A percentile compares a stretch with the other conserved stretches of the same genome.
Evolutionary conservation across 2,329 filamentous ascomycete species (phyloP).

Genomic region (Colletotrichum incanum): DNA sequence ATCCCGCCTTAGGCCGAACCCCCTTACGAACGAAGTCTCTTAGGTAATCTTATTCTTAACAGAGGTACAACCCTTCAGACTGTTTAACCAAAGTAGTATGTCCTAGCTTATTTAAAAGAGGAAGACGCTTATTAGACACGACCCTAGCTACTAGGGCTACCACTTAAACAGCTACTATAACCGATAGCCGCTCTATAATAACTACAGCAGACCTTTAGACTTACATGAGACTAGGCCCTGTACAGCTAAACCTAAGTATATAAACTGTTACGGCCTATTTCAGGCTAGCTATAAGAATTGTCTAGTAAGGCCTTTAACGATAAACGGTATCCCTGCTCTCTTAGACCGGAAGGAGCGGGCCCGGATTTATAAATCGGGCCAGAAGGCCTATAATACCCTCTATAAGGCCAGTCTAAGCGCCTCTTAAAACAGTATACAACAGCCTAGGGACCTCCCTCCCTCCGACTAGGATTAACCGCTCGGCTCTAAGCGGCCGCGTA

Average conservation of each 20-base stretch:
- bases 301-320: not conserved
- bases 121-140: constrained; percentile 1
- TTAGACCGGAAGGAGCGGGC: not conserved
- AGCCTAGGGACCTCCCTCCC: not conserved
- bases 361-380: not conserved
- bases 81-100: constrained; percentile 4
- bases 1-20: constrained; percentile 4
- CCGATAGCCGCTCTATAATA: not conserved
- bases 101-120: not conserved
- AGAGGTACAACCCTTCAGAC: not conserved
- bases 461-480: not conserved
- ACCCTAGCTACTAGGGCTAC: constrained; percentile 13
- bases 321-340: not conserved
- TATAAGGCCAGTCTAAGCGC: not conserved
- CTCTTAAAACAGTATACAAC: not conserved
- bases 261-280: not conserved
- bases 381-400: not conserved
- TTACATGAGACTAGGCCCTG: not conserved
- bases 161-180: constrained; percentile 1
- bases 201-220: constrained; percentile 8
- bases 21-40: constrained; percentile 10
- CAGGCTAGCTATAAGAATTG: constrained; percentile 1
- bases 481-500: not conserved
- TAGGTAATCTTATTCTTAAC: not conserved
- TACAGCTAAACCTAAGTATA: not conserved